A percentile compares a stretch with the other conserved stretches of the same genome.
Conservation (phyloP, 2,329 filamentous ascomycete species). For the Ampelomyces quisqualis region DNA sequence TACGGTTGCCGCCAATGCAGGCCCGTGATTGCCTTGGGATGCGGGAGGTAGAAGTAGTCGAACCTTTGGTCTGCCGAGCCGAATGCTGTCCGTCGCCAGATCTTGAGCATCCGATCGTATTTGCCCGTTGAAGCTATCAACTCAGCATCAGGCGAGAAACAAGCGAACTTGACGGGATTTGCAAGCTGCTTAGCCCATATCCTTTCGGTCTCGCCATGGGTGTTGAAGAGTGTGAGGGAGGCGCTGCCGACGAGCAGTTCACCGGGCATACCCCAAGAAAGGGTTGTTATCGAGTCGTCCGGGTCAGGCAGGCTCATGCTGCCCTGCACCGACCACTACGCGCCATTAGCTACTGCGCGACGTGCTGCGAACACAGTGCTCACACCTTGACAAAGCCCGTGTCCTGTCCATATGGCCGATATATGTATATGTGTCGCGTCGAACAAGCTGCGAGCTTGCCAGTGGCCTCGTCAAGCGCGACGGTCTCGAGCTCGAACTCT, state of each 20-base stretch:
- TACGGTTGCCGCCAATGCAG: constrained; percentile 82
- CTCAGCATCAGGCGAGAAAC: constrained; percentile 81
- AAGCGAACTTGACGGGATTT: constrained; percentile 70
- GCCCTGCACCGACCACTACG: constrained; percentile 63
- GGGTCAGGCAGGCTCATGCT: constrained; percentile 53
- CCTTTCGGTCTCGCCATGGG: constrained; percentile 52
- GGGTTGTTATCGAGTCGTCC: constrained; percentile 54
- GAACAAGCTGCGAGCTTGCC: constrained; percentile 84
- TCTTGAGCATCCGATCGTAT: constrained; percentile 81
- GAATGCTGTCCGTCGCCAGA: constrained; percentile 87
- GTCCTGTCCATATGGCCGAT: constrained; percentile 70
- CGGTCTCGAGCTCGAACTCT: constrained; percentile 66
- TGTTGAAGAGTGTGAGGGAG: constrained; percentile 69
- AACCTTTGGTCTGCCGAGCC: constrained; percentile 81
- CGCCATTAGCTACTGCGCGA: constrained; percentile 24
- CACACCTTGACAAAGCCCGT: constrained; percentile 73
- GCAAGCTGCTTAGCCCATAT: constrained; percentile 77
- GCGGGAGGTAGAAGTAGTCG: constrained; percentile 86
- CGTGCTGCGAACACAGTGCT: constrained; percentile 13
- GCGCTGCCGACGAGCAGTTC: constrained; percentile 79
- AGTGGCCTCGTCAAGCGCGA: constrained; percentile 76
- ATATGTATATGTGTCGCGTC: constrained; percentile 67
- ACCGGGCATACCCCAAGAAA: constrained; percentile 86
- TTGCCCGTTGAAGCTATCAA: constrained; percentile 79
- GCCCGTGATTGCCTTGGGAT: constrained; percentile 76